phyloP scores from a whole-genome alignment of 208 protist species.

The Trypanosoma rangeli region DNA sequence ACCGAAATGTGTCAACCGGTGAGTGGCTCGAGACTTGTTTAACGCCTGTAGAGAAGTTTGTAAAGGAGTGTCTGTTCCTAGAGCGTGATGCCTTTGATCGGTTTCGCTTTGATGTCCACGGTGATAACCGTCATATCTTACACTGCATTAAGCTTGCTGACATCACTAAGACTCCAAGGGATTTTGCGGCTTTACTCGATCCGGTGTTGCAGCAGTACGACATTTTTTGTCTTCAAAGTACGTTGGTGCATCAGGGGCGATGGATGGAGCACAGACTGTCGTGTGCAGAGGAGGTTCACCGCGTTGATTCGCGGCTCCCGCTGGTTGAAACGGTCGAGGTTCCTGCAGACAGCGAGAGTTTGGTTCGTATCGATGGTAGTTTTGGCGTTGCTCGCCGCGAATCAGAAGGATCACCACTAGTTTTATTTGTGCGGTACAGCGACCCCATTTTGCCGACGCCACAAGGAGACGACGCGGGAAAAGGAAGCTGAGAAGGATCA shows the following conservation, averaged over 20 bases:
- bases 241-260: constrained; percentile 49
- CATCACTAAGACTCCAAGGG: constrained; percentile 56
- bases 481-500: constrained; percentile 56
- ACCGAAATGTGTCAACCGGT: constrained; percentile 49
- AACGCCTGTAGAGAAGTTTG: constrained; percentile 41
- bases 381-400: constrained; percentile 1
- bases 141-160: constrained; percentile 67
- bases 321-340: constrained; percentile 47
- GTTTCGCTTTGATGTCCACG: constrained; percentile 78
- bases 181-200: constrained; percentile 51
- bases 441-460: constrained; percentile 63
- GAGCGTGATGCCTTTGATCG: constrained; percentile 81
- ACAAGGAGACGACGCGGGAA: constrained; percentile 64
- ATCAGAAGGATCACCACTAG: constrained; percentile 1
- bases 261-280: constrained; percentile 67
- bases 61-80: constrained; percentile 77
- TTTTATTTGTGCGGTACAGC: constrained; percentile 60
- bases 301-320: constrained; percentile 52
- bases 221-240: constrained; percentile 53
- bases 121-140: constrained; percentile 68
- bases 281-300: constrained; percentile 67
- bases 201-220: constrained; percentile 50
- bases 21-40: constrained; percentile 25
- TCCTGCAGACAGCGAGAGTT: background rate
- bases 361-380: constrained; percentile 28